Conservation (phyloP, 179 eudicot species). For the Silene noctiflora region DNA sequence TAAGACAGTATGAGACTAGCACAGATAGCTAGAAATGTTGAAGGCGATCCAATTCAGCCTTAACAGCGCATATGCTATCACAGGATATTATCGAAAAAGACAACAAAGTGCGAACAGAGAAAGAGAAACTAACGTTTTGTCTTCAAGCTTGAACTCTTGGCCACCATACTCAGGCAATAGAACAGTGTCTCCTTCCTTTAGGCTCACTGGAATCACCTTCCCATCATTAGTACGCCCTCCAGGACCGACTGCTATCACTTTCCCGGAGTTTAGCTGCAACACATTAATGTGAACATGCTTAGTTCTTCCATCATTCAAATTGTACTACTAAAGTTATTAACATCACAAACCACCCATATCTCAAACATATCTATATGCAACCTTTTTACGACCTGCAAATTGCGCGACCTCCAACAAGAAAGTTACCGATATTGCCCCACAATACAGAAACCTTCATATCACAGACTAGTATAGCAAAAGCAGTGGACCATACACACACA, state of each 20-base stretch:
- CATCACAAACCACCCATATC: background rate
- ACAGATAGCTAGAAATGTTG: too few species aligned
- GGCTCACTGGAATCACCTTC: slow-evolving; percentile 51
- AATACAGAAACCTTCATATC: too few species aligned
- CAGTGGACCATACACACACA: background rate
- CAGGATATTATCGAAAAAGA: too few species aligned
- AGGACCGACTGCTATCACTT: slow-evolving; percentile 74
- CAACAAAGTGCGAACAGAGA: background rate
- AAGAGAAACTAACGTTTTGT: slow-evolving; percentile 50
- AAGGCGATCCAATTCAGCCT: too few species aligned
- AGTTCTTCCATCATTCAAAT: background rate
- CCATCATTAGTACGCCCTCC: slow-evolving; percentile 52
- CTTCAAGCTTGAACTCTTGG: slow-evolving; percentile 62
- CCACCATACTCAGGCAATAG: slow-evolving; percentile 89
- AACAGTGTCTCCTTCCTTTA: slow-evolving; percentile 88
- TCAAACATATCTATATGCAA: background rate
- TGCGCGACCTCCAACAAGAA: too few species aligned
- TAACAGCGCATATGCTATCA: too few species aligned
- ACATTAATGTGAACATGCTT: background rate
- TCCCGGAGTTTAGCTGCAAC: slow-evolving; percentile 70
- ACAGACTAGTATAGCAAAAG: too few species aligned
- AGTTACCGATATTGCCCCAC: too few species aligned
- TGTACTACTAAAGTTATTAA: background rate
- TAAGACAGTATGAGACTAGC: too few species aligned
- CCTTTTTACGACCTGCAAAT: too few species aligned